These are phyloP conservation scores for Penicillium bialowiezense DNA, from an alignment of 495 filamentous ascomycete species.

Conservation along the genomic window DNA sequence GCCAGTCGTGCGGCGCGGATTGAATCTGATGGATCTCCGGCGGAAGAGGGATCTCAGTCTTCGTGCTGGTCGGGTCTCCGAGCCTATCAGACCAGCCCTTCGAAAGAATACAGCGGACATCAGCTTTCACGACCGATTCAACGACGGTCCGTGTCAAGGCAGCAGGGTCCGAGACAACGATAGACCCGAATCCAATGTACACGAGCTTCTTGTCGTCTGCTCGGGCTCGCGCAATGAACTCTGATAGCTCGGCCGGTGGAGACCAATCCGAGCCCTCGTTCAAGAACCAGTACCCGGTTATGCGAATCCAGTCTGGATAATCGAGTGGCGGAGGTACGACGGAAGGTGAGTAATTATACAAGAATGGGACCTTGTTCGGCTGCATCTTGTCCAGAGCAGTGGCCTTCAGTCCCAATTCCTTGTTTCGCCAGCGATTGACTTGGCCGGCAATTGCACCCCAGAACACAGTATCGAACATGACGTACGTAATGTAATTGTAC, in stretches of 20 bases:
- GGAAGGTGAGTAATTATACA: constrained; percentile 94
- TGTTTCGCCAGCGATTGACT: constrained; percentile 90
- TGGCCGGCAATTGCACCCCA: constrained; percentile 92
- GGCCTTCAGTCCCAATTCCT: constrained; percentile 68
- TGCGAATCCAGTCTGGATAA: constrained; percentile 95
- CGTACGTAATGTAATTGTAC: constrained; percentile 94
- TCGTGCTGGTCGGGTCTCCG: constrained; percentile 54
- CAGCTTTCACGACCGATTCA: constrained; percentile 85
- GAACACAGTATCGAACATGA: constrained; percentile 96
- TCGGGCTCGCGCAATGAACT: constrained; percentile 79
- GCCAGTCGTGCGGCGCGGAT: constrained; percentile 93
- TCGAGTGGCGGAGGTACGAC: constrained; percentile 92
- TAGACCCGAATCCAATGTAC: constrained; percentile 95
- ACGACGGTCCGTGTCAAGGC: constrained; percentile 87
- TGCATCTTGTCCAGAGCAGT: constrained; percentile 91
- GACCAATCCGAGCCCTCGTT: constrained; percentile 75
- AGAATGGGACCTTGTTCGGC: constrained; percentile 91
- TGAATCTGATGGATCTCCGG: constrained; percentile 82
- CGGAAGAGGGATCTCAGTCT: constrained; percentile 70
- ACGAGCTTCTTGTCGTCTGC: constrained; percentile 85
- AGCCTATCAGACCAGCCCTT: constrained; percentile 99
- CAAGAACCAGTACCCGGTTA: constrained; percentile 98
- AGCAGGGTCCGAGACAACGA: constrained; percentile 87
- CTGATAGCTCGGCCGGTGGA: constrained; percentile 68
- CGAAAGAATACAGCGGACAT: constrained; percentile 90